A percentile compares a stretch with the other conserved stretches of the same genome.
phyloP scores from a whole-genome alignment of 352 stramenopile species.

The Sclerospora graminicola region DNA sequence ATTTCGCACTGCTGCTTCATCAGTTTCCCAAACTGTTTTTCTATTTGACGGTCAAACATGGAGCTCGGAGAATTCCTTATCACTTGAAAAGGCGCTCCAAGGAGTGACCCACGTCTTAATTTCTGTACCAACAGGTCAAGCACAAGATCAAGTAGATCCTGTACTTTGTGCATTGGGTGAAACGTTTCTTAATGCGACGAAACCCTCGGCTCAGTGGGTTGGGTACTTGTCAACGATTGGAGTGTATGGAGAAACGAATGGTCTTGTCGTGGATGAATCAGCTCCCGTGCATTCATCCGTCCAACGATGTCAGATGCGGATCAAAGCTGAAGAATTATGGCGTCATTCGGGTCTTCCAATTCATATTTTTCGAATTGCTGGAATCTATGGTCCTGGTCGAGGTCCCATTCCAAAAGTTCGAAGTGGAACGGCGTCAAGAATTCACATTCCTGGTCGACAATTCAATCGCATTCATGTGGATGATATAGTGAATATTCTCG shows the following conservation, averaged over 20 bases:
- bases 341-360: conserved; percentile 47
- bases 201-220: conserved; percentile 64
- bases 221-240: conserved; percentile 89
- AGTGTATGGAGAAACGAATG: conserved; percentile 89
- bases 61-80: conserved; percentile 22
- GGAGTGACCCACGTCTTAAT: conserved; percentile 70
- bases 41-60: conserved; percentile 69
- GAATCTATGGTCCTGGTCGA: conserved; percentile 86
- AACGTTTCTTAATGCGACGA: conserved; percentile 26
- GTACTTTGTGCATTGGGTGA: conserved; percentile 48
- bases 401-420: conserved; percentile 76
- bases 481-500: conserved; percentile 79
- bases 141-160: conserved; percentile 47
- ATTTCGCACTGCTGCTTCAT: conserved; percentile 23
- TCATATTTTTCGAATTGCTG: conserved; percentile 86
- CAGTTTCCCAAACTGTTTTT: conserved; percentile 43
- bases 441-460: conserved; percentile 59
- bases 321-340: conserved; percentile 71
- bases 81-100: conserved; percentile 38
- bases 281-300: conserved; percentile 60
- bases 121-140: conserved; percentile 42
- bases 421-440: conserved; percentile 45
- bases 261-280: conserved; percentile 73
- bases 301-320: conserved; percentile 60
- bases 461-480: conserved; percentile 89